Percentiles rank a stretch among this genome's conserved stretches.
Conservation (phyloP, 495 filamentous ascomycete genomes). For the Aspergillus biplanus region DNA sequence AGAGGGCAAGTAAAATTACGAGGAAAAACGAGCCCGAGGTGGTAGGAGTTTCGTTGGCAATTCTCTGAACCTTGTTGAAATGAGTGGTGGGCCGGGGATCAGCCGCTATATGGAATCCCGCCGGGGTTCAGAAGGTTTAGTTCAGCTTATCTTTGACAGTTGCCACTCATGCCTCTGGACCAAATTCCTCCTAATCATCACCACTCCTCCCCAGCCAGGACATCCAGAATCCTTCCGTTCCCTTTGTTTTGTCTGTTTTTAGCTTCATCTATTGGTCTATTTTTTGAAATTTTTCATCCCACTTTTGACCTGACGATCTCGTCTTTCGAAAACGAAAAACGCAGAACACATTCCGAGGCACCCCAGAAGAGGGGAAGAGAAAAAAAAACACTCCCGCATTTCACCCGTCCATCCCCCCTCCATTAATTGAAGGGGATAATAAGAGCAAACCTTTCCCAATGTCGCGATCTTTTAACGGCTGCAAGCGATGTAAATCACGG, state of each 20-base stretch:
- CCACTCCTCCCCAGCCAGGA: neutral
- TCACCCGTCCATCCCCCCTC: neutral
- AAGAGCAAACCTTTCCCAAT: conserved; percentile 31
- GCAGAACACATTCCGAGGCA: conserved; percentile 5
- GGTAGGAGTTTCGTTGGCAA: neutral
- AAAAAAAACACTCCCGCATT: conserved; percentile 14
- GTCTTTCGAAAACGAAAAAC: neutral
- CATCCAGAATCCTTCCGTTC: neutral
- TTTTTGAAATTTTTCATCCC: neutral
- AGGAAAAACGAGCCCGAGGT: conserved; percentile 3
- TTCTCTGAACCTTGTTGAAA: neutral
- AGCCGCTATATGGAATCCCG: conserved; percentile 27
- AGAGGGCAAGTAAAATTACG: neutral
- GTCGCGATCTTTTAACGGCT: conserved; percentile 52
- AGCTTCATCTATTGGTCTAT: neutral
- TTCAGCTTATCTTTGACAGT: conserved; percentile 25
- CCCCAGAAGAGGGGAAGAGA: conserved; percentile 16
- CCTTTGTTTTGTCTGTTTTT: neutral
- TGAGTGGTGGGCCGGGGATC: conserved; percentile 27
- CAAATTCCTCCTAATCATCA: neutral
- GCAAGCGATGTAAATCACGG: conserved; percentile 51
- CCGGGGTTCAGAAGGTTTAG: conserved; percentile 10
- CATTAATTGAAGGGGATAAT: conserved; percentile 6
- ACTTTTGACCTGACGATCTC: neutral
- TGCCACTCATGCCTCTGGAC: conserved; percentile 19